Evolutionary conservation across 2,329 filamentous ascomycete genomes (phyloP), one percentile per base, ranked within the genome.

Genomic region (Acephala macrosclerotiorum): DNA sequence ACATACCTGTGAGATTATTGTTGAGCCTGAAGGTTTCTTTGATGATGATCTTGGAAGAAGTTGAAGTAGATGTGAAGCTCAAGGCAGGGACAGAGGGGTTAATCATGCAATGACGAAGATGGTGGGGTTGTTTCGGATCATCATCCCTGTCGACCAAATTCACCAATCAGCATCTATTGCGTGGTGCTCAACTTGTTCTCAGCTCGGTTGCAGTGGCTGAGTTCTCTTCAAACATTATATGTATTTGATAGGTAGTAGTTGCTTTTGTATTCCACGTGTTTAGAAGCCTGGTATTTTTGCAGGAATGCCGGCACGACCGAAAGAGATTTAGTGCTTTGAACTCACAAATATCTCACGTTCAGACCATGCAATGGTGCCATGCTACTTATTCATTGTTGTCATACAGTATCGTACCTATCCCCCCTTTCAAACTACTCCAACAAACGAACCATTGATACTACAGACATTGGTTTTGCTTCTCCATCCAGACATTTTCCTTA

Each of bases 21-120:
- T 42, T n/a, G n/a, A 42, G 6, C 7, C 2, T n/a, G 6, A 18
- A 42, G 6, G 36, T 12, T 40, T 40, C 36, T 40, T 40, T 40
- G 36, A 40, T 2, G 36, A 42, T 42, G 2, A 2, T n/a, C n/a
- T 42, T n/a, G 16, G 40, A 42, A 18, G 40, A 42, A 42, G 14
- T 42, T 33, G 14, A n/a, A 18, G 4, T 16, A 18, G 18, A 42
- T 12, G 5, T 42, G 40, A 16, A 42, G 40, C 40, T 42, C 16
- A 42, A 42, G 40, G 40, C 16, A 18, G n/a, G 14, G 40, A n/a
- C 20, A 25, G 45, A 49, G 45, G 45, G 45, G 45, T 49, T 25
- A 12, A 49, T 49, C 45, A 49, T 49, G 45, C 45, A 42, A 49
- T 49, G 45, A 49, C 45, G 45, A 49, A 22, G 20, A 47, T 49